Conservation (phyloP, 192 early-diverging fungal species). For the Podila horticola region DNA sequence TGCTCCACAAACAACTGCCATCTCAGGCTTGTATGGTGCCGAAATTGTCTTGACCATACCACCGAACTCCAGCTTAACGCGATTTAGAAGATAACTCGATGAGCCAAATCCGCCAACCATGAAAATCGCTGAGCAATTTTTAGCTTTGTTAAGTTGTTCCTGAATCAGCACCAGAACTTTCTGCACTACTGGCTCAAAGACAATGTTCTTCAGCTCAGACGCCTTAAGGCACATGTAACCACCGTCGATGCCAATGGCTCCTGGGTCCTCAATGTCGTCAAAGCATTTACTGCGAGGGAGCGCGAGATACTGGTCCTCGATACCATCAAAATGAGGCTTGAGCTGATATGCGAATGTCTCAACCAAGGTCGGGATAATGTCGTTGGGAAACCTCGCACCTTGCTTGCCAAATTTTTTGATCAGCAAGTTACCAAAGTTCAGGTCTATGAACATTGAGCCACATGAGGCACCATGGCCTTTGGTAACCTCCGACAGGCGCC, state of each 20-base stretch:
- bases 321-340: conserved; percentile 14
- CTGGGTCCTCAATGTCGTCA: conserved; percentile 2
- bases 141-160: conserved; percentile 15
- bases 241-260: conserved; percentile 10
- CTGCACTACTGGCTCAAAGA: conserved; percentile 12
- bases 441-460: conserved; percentile 53
- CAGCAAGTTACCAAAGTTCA: conserved; percentile 40
- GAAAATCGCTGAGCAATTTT: conserved; percentile 42
- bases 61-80: conserved; percentile 50
- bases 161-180: conserved; percentile 11
- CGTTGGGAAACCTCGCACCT: conserved; percentile 20
- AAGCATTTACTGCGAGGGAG: conserved; percentile 10
- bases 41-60: conserved; percentile 48
- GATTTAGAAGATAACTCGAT: conserved; percentile 54
- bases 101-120: conserved; percentile 63
- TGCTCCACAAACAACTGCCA: conserved; percentile 61
- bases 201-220: conserved; percentile 1
- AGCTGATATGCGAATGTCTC: conserved; percentile 4
- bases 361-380: conserved; percentile 11
- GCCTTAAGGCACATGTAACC: conserved; percentile 6
- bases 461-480: conserved; percentile 52
- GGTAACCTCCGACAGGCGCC: conserved; percentile 54
- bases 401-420: conserved; percentile 27
- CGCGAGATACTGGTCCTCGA: not conserved
- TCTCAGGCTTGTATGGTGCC: conserved; percentile 42